These are phyloP conservation scores for Colletotrichum falcatum DNA, from an alignment of 2,329 filamentous ascomycete genomes.

Conservation along the genomic window DNA sequence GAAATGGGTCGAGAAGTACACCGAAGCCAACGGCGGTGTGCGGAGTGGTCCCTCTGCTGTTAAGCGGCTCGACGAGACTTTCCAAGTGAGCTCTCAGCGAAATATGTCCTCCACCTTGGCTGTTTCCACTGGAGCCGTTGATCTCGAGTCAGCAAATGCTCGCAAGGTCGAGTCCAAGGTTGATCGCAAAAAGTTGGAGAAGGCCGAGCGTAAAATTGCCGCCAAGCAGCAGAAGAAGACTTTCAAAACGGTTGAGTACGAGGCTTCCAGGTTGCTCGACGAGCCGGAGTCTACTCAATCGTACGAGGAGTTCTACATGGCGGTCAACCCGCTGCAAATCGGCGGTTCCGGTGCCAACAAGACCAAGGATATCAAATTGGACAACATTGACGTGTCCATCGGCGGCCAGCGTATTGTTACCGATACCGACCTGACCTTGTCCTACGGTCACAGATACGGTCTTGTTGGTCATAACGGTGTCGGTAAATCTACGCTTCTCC, in stretches of 20 bases:
- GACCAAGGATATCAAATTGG: conserved; percentile 99
- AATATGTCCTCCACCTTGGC: conserved; percentile 97
- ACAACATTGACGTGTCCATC: conserved; percentile 95
- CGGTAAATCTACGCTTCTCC: conserved; percentile 93
- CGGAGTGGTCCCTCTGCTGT: conserved; percentile 80
- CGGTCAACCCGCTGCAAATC: conserved; percentile 94
- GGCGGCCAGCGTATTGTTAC: conserved; percentile 88
- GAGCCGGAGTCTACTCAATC: conserved; percentile 86
- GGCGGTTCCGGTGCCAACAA: conserved; percentile 80
- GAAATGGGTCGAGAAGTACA: conserved; percentile 89
- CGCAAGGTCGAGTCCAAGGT: conserved; percentile 98
- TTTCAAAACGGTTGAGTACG: conserved; percentile 98
- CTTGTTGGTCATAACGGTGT: conserved; percentile 99
- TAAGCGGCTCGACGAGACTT: conserved; percentile 90
- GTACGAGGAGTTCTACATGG: conserved; percentile 99
- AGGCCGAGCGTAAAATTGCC: conserved; percentile 96
- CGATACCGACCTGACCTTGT: conserved; percentile 89
- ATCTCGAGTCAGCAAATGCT: conserved; percentile 91
- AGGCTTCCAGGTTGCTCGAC: conserved; percentile 90
- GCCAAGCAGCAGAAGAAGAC: conserved; percentile 98
- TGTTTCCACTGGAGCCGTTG: conserved; percentile 84
- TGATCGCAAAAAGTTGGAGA: conserved; percentile 98
- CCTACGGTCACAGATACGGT: conserved; percentile 95
- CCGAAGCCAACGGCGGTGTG: conserved; percentile 78
- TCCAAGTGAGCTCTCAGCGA: conserved; percentile 92